A percentile compares a stretch with the other conserved stretches of the same genome.
Evolutionary conservation across 1,284 basidiomycete species (phyloP).

Genomic region (Puccinia hordei): DNA sequence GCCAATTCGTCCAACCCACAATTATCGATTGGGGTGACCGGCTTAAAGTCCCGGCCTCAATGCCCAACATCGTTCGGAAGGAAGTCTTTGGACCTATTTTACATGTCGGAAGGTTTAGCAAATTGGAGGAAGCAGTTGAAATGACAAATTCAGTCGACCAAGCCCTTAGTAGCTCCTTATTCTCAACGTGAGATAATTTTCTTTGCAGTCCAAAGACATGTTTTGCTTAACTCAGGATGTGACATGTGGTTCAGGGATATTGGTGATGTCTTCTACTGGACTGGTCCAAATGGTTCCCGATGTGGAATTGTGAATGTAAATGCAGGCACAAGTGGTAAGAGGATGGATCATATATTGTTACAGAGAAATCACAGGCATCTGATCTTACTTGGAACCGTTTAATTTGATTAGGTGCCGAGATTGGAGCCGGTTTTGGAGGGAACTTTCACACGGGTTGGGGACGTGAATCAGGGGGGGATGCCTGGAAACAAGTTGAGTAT

Average conservation of each 20-base stretch:
- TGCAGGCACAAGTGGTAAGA: conserved; percentile 48
- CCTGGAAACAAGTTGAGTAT: conserved; percentile 85
- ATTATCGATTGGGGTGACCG: conserved; percentile 65
- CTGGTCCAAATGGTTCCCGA: conserved; percentile 54
- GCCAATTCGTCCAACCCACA: conserved; percentile 79
- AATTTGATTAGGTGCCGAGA: conserved; percentile 74
- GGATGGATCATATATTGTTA: background rate
- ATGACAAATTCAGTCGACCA: conserved; percentile 92
- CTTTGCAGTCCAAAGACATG: background rate
- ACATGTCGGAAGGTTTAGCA: conserved; percentile 83
- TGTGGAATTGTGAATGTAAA: conserved; percentile 57
- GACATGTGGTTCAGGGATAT: conserved; percentile 32
- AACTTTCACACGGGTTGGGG: conserved; percentile 85
- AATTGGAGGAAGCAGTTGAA: conserved; percentile 82
- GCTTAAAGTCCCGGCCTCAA: conserved; percentile 65
- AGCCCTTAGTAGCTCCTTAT: conserved; percentile 83
- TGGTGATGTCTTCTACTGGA: conserved; percentile 55
- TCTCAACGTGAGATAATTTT: conserved; percentile 65
- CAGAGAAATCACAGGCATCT: background rate
- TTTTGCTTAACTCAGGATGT: background rate
- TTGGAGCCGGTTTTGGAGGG: conserved; percentile 85
- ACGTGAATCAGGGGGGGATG: conserved; percentile 92
- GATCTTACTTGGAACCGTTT: background rate
- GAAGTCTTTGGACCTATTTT: conserved; percentile 86
- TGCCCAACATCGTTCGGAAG: conserved; percentile 71